Base-by-base conservation (phyloP, 139 green algal genomes). In the Dunaliella sp. region DNA sequence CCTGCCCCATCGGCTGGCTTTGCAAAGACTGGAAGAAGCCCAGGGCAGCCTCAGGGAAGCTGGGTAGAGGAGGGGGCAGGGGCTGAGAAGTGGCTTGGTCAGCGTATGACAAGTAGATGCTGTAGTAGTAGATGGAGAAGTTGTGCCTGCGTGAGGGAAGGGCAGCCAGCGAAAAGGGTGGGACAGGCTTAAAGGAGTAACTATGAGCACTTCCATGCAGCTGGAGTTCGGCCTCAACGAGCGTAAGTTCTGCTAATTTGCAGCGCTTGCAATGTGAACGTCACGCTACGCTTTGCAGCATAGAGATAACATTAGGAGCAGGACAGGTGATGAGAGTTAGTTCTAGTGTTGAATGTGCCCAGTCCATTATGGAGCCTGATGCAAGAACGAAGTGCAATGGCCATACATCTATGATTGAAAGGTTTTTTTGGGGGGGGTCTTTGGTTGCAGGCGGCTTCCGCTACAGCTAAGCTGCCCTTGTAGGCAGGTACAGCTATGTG, bases 41-140 rank as follows among this genome's bases (percentile, higher is more conserved):
- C 7, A 65, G 48, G 7, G 48, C 48, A 16, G 48, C 48, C 16
- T 65, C 48, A n/a, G n/a, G n/a, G 16, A 16, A 26, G 48, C 48
- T 65, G 22, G 30, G 35, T 36, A 48, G 3, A 35, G 83, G 31
- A 30, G 57, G 30, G 31, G 59, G 73, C 65, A 28, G 33, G 1
- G 78, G 81, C 77, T 76, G 82, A 85, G 82, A 82, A 77, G 78
- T 1, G 25, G 32, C 36, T 35, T 37, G 58, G 38, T 81, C 35
- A 34, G 33, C 76, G 30, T 83, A 80, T 7, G 86, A 34, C 48
- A 98, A 82, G 89, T 99, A 99, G 1, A 94, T 90, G 1, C 89
- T 87, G 83, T 96, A 97, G 83, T 96, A 99, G 80, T 96, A 94
- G 2, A 94, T 86, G 1, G 96, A 96, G 86, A 99, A 99, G 91